Base-by-base conservation (phyloP, 495 filamentous ascomycete species). In the Lineolata rhizophorae region DNA sequence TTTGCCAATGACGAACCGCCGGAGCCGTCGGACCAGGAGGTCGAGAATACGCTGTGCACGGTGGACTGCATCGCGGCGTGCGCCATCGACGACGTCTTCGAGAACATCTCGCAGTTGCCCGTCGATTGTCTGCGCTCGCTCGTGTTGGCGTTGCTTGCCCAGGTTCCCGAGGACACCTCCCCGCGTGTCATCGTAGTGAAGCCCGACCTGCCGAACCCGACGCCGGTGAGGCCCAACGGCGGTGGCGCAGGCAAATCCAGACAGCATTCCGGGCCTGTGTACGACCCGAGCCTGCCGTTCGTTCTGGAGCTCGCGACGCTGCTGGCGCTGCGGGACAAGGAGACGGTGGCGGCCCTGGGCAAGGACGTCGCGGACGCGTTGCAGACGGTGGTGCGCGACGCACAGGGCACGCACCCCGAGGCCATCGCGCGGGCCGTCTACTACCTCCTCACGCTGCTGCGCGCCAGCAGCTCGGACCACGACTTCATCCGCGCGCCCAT, bases 1-100 rank as follows among this genome's bases (percentile, higher is more conserved):
- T 94, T 95, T 56, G 87, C 90, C 17, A 90, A 83, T 12, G 90
- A 94, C 47, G 87, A 99, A 41, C 87, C 87, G 6, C 87, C 87
- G 4, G 90, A 95, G 53, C 87, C 87, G 1, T 94, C 87, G 1
- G 83, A 93, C 34, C 87, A 95, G 45, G 87, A 99, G 49, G 60
- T 99, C 29, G 90, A 95, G 40, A 92, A 84, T 48, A 95, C 87
- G 0, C 54, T 95, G 11, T 83, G 76, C 48, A 85, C 90, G 0
- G 82, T 92, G 4, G 87, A 95, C 45, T 95, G 85, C 40, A 70
- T 99, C 22, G 82, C 83, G 36, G 70, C 77, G 19, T 95, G 90
- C 51, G 70, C 72, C 34, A 72, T 94, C 37, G 69, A 72, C 21
- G 76, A 76, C 35, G 70, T 95, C 16, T 70, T 94, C 41, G 60